Evolutionary conservation across 2,329 filamentous ascomycete species (phyloP), one percentile per base, ranked within the genome.

Genomic region (Chrysoporthe deuterocubensis): DNA sequence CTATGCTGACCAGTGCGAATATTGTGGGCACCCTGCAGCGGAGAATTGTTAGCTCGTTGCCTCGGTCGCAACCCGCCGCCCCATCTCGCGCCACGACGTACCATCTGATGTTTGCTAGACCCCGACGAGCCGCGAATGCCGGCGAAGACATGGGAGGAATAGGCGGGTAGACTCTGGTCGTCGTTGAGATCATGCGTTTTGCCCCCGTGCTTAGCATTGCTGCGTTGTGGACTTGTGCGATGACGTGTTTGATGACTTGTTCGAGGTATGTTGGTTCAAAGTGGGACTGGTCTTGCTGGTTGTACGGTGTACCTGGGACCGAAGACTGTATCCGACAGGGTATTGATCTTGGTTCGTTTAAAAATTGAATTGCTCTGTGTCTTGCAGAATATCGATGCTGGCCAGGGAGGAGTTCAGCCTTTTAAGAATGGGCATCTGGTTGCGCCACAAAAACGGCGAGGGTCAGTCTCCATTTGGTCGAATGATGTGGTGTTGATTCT

Each of bases 1-100:
- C 69, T 70, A 70, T 66, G 67, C 64, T 56, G 34, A 67, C 66
- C 59, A 70, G 61, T 62, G 66, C 67, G 43, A 69, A 66, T 18
- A 70, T 58, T 40, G 69, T 65, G 26, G 69, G 66, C 0, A 69
- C 66, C 69, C 65, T 66, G 37, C 7, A 11, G 21, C 18, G 32
- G 11, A 34, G 50, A 42, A 43, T 57, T 61, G 56, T 61, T 42
- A 65, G 56, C 40, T n/a, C 16, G 26, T 32, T 13, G 50, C 50
- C 26, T 32, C 21, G 16, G 32, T 21, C 50, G 50, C 50, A 48
- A 6, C 18, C 13, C 26, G 26, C 11, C n/a, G 14, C 32, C 21
- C 2, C 14, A 16, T 48, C 5, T 8, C 18, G 18, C 2, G 1
- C 4, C 16, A 7, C 5, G 40, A 56, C 62, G 50, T 64, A 64